Evolutionary conservation across 2,329 filamentous ascomycete genomes (phyloP), one percentile per base, ranked within the genome.

Genomic region (Metarhizium robertsii): DNA sequence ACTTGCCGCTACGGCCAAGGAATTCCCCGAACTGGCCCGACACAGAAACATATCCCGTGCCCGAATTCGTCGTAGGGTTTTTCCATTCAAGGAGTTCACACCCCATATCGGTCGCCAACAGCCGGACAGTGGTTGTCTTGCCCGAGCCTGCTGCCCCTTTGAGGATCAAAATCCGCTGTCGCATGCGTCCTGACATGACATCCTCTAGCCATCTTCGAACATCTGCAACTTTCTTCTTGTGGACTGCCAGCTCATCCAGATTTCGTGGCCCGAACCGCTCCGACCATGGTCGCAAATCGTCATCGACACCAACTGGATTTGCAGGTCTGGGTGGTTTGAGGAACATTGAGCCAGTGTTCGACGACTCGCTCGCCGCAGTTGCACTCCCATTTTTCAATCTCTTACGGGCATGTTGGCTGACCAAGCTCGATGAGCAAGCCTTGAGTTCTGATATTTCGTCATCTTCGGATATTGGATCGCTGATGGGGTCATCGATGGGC

Each of bases 21-120:
- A 97, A 99, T 59, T 97, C 92, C 62, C 95, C 90, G 65, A 99
- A 99, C 61, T 95, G 88, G 6, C 84, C 79, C 5, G 89, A 84
- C 34, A 85, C 79, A 1, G 91, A 92, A 46, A 84, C 75, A 52
- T 85, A 85, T 0, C 83, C 84, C 2, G 79, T 76, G 1, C 79
- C 80, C 2, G 76, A 67, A 1, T 80, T 80, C 1, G 79, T 81
- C 1, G 81, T 77, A 1, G 92, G 91, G 66, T 95, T 96, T 66
- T 84, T 88, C 94, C 94, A 99, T 70, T 97, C 91, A 36, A 94
- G 74, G 34, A 97, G 73, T 59, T 92, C 83, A 57, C 87, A 85
- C 2, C 79, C 81, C 74, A 97, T 75, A n/a, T 87, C 83, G 59
- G 83, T 83, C 4, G 92, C 87, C 40, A 99, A 78, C 25, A 96